phyloP scores from a whole-genome alignment of 2,329 filamentous ascomycete species.

The Stachybotrys chartarum region DNA sequence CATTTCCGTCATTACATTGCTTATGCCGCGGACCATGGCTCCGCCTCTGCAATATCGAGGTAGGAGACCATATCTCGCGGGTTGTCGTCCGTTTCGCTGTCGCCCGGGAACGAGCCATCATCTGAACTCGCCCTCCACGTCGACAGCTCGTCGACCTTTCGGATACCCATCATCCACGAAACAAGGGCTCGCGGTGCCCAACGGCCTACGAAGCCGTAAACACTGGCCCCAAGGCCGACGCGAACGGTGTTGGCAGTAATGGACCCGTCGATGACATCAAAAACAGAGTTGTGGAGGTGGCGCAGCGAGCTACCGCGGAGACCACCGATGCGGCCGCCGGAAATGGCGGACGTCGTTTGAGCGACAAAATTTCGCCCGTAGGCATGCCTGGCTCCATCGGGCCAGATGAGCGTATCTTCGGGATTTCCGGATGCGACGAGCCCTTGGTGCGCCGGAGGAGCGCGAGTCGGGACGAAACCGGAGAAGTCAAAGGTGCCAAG shows the following conservation, averaged over 20 bases:
- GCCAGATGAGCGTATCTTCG: constrained; percentile 53
- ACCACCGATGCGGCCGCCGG: constrained; percentile 49
- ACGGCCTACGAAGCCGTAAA: constrained; percentile 79
- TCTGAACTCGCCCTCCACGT: constrained; percentile 42
- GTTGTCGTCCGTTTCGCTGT: constrained; percentile 24
- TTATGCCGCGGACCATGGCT: background rate
- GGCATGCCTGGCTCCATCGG: constrained; percentile 49
- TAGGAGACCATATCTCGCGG: constrained; percentile 38
- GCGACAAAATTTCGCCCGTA: constrained; percentile 57
- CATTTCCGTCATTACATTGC: background rate
- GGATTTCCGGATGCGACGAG: constrained; percentile 35
- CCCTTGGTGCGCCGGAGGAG: constrained; percentile 22
- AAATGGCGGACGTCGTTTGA: constrained; percentile 47
- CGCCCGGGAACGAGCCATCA: constrained; percentile 26
- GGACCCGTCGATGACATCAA: constrained; percentile 73
- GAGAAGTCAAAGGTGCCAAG: constrained; percentile 86
- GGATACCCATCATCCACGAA: constrained; percentile 88
- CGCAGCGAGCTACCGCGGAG: constrained; percentile 65
- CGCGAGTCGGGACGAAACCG: constrained; percentile 46
- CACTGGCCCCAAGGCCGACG: constrained; percentile 74
- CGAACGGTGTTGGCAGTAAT: constrained; percentile 58
- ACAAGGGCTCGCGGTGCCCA: constrained; percentile 73
- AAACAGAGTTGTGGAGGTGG: constrained; percentile 78
- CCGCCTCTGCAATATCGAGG: background rate
- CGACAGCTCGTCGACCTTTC: constrained; percentile 50